These are phyloP conservation scores for Tillandsia fasciculata DNA, from an alignment of 176 grass and related monocot genomes.

Conservation along the genomic window DNA sequence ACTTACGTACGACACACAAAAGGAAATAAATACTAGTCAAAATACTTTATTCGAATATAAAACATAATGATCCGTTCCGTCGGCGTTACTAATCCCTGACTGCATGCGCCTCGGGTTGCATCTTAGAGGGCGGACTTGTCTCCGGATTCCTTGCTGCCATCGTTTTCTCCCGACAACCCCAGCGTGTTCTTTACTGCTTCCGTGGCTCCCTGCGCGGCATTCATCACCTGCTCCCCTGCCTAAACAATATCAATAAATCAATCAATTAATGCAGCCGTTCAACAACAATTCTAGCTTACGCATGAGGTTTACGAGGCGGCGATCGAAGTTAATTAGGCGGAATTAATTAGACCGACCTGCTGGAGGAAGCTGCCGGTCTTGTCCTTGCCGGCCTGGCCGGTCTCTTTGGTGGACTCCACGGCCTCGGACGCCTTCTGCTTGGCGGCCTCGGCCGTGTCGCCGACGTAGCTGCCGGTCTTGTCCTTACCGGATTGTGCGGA, in stretches of 20 bases:
- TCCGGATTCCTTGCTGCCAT: not conserved
- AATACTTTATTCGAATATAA: too few relatives aligned
- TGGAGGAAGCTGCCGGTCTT: constrained; percentile 30
- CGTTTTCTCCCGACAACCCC: constrained; percentile 37
- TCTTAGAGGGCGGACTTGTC: too few relatives aligned
- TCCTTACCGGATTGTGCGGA: constrained; percentile 34
- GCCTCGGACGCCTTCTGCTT: constrained; percentile 5
- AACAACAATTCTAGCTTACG: too few relatives aligned
- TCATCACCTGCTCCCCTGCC: constrained; percentile 47
- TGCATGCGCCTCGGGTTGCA: too few relatives aligned
- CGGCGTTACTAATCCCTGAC: too few relatives aligned
- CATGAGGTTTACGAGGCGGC: too few relatives aligned
- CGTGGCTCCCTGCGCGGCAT: constrained; percentile 20
- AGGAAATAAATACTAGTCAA: too few relatives aligned
- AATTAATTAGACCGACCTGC: constrained; percentile 30
- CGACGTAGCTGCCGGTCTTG: constrained; percentile 20
- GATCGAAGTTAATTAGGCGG: too few relatives aligned
- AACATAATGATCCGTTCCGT: too few relatives aligned
- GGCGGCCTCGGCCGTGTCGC: not conserved
- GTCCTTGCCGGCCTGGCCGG: constrained; percentile 6
- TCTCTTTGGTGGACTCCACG: not conserved
- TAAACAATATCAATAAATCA: constrained; percentile 11
- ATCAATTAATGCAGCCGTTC: too few relatives aligned
- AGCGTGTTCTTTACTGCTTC: constrained; percentile 45
- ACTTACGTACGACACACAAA: too few relatives aligned